phyloP scores from a whole-genome alignment of 495 filamentous ascomycete genomes.

The Aspergillus carlsbadensis region DNA sequence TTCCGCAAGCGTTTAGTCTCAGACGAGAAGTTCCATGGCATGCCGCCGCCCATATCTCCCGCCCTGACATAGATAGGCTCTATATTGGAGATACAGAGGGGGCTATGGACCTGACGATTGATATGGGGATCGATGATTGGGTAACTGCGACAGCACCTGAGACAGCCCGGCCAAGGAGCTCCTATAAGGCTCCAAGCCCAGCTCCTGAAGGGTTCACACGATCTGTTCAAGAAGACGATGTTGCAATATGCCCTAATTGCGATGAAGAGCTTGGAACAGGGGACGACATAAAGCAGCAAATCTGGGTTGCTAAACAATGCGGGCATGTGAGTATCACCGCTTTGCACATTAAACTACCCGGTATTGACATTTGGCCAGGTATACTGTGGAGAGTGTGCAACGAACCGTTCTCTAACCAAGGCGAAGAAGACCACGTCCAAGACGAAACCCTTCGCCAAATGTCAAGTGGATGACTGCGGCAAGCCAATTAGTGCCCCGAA shows the following conservation, averaged over 20 bases:
- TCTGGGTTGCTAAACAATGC: constrained; percentile 72
- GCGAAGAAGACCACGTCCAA: constrained; percentile 30
- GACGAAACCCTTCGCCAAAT: constrained; percentile 47
- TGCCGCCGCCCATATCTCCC: background rate
- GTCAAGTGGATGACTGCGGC: constrained; percentile 50
- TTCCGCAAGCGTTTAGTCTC: constrained; percentile 2
- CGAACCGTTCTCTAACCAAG: constrained; percentile 44
- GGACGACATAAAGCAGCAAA: constrained; percentile 59
- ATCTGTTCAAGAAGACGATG: constrained; percentile 58
- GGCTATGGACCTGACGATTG: constrained; percentile 24
- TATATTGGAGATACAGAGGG: constrained; percentile 19
- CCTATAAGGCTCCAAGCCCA: constrained; percentile 59
- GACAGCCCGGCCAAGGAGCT: constrained; percentile 36
- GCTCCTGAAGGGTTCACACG: constrained; percentile 64
- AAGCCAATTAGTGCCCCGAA: constrained; percentile 34
- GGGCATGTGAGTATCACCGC: constrained; percentile 63
- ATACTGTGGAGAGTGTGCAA: constrained; percentile 68
- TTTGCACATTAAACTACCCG: background rate
- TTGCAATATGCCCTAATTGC: constrained; percentile 71
- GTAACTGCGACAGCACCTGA: constrained; percentile 24
- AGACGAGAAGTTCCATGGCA: constrained; percentile 19
- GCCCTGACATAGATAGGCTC: constrained; percentile 18
- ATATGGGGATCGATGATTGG: constrained; percentile 24
- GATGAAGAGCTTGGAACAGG: constrained; percentile 64
- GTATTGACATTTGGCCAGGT: constrained; percentile 45